phyloP scores from a whole-genome alignment of 2,329 filamentous ascomycete genomes.

The Ceratocystis eucalypticola region DNA sequence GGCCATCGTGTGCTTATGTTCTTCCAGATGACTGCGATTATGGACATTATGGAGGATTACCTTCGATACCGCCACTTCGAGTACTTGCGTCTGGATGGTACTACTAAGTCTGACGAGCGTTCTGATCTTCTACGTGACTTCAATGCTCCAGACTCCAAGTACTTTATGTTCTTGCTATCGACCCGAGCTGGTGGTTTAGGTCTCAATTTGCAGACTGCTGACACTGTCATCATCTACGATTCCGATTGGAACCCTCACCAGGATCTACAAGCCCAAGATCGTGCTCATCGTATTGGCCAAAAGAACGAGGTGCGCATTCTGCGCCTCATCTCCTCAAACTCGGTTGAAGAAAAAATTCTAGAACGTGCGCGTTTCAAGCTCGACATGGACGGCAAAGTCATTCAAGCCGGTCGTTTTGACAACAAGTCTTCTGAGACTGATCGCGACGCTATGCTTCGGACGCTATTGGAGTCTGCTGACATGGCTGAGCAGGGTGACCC shows the following conservation, averaged over 20 bases:
- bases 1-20: slow-evolving; percentile 98
- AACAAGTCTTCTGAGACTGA: slow-evolving; percentile 99
- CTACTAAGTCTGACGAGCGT: slow-evolving; percentile 93
- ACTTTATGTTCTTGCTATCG: slow-evolving; percentile 97
- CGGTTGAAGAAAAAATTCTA: slow-evolving; percentile 95
- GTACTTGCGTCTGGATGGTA: slow-evolving; percentile 88
- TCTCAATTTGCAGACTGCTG: slow-evolving; percentile 91
- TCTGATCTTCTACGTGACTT: slow-evolving; percentile 80
- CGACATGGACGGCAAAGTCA: slow-evolving; percentile 98
- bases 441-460: slow-evolving; percentile 89
- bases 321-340: slow-evolving; percentile 88
- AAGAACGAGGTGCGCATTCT: slow-evolving; percentile 98
- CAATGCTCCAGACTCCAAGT: slow-evolving; percentile 79
- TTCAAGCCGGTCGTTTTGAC: slow-evolving; percentile 97
- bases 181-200: slow-evolving; percentile 96
- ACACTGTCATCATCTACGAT: slow-evolving; percentile 99
- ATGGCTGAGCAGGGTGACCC: slow-evolving; percentile 58
- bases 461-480: slow-evolving; percentile 75
- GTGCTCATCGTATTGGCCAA: slow-evolving; percentile 98
- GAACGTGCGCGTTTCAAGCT: slow-evolving; percentile 95
- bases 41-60: slow-evolving; percentile 99
- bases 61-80: slow-evolving; percentile 68
- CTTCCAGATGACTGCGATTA: slow-evolving; percentile 99
- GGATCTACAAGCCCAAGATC: slow-evolving; percentile 97
- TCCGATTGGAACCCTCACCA: slow-evolving; percentile 99